phyloP scores from a whole-genome alignment of 192 early-diverging fungal genomes.

The Chytriomyces hyalinus region DNA sequence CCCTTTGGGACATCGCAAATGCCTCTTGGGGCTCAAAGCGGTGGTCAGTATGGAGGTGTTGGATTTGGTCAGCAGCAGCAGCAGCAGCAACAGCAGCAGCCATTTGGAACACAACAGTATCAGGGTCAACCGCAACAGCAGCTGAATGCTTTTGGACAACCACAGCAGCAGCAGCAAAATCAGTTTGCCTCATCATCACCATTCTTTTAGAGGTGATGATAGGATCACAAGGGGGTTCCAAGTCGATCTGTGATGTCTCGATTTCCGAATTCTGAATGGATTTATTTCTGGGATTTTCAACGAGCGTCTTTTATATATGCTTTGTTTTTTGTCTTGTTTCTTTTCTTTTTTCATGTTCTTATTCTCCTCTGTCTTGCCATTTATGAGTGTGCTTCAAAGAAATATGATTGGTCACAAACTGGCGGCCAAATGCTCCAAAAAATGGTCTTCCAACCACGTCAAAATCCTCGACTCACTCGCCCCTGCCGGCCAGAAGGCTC shows the following conservation, averaged over 20 bases:
- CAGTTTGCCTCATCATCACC: neutral
- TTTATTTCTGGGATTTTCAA: neutral
- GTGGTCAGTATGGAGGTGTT: slow-evolving; percentile 28
- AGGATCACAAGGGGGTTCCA: neutral
- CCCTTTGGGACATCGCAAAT: slow-evolving; percentile 18
- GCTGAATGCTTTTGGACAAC: slow-evolving; percentile 1
- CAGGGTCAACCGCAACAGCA: slow-evolving; percentile 13
- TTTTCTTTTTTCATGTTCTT: neutral
- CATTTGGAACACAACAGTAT: neutral
- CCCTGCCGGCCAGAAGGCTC: neutral
- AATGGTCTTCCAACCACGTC: slow-evolving; percentile 15
- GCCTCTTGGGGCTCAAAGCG: slow-evolving; percentile 1
- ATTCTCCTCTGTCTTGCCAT: no score
- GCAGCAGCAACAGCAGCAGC: neutral
- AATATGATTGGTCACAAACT: neutral
- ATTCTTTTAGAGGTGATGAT: slow-evolving; percentile 2
- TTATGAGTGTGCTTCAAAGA: neutral
- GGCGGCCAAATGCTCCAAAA: neutral
- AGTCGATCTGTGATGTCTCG: neutral
- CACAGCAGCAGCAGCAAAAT: neutral
- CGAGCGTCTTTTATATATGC: no score
- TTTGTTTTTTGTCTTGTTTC: neutral
- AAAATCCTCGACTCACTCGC: neutral
- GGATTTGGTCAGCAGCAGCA: neutral
- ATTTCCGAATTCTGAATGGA: neutral